phyloP scores from a whole-genome alignment of 2,329 filamentous ascomycete species.

The Diaporthe velutina region DNA sequence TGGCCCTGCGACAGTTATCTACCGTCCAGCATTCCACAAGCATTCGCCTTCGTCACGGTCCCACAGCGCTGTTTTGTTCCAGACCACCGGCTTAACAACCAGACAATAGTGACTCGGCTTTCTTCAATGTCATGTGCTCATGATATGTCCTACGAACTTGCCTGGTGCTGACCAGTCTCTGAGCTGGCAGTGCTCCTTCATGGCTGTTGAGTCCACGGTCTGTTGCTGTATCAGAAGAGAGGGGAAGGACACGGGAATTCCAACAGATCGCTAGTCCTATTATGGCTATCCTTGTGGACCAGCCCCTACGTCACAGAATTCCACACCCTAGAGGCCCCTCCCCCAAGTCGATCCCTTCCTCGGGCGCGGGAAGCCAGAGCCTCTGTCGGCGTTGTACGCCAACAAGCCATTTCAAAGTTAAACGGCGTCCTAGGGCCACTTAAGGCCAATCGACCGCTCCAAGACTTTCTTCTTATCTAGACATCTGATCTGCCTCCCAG shows the following conservation, averaged over 20 bases:
- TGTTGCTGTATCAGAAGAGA: neutral
- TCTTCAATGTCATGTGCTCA: neutral
- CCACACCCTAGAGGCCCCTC: neutral
- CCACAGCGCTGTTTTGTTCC: neutral
- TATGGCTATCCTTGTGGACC: neutral
- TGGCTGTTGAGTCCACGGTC: neutral
- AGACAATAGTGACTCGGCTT: neutral
- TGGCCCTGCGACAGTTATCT: slow-evolving; percentile 1
- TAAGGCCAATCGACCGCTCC: neutral
- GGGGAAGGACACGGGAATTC: neutral
- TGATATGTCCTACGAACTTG: neutral
- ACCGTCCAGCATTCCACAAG: slow-evolving; percentile 14
- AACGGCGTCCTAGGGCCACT: neutral
- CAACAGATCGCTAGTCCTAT: neutral
- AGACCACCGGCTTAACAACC: slow-evolving; percentile 1
- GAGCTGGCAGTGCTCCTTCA: neutral
- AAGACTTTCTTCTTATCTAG: neutral
- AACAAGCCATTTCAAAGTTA: neutral
- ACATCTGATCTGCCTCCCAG: neutral
- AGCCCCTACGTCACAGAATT: slow-evolving; percentile 25
- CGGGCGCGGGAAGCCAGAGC: neutral
- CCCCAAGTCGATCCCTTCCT: neutral
- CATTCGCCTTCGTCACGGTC: neutral
- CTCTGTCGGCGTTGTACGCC: neutral
- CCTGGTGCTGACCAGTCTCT: neutral